A percentile compares a stretch with the other conserved stretches of the same genome.
Evolutionary conservation across 2,329 filamentous ascomycete species (phyloP).

Genomic region (Berkeleyomyces rouxiae): DNA sequence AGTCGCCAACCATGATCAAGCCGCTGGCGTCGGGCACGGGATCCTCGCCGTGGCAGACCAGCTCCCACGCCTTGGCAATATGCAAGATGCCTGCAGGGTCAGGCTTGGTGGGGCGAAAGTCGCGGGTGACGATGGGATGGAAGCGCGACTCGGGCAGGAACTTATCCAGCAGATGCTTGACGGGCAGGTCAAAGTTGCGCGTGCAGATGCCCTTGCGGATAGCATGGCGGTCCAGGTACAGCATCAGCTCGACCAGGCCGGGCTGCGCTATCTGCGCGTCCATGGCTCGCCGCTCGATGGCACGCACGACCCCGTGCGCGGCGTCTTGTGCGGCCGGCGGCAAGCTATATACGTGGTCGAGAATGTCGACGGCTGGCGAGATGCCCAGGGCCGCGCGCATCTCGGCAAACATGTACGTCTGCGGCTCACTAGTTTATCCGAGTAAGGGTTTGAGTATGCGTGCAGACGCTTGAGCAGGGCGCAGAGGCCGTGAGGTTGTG

Average conservation of each 20-base stretch:
- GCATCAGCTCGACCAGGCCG: conserved; percentile 62
- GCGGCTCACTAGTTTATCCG: conserved; percentile 48
- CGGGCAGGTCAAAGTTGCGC: conserved; percentile 75
- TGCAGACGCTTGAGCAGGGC: neutral
- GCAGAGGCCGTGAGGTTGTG: neutral
- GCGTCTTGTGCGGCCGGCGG: conserved; percentile 39
- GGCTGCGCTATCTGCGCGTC: conserved; percentile 61
- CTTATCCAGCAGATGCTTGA: conserved; percentile 55
- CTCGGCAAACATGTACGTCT: conserved; percentile 87
- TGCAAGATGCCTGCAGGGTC: conserved; percentile 75
- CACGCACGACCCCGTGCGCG: conserved; percentile 58
- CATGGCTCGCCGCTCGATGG: conserved; percentile 74
- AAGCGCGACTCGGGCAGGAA: conserved; percentile 57
- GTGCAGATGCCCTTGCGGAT: conserved; percentile 80
- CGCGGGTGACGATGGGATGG: conserved; percentile 65
- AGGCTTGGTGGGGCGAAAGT: conserved; percentile 71
- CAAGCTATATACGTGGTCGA: conserved; percentile 69
- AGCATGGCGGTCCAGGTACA: conserved; percentile 51
- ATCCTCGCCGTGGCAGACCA: conserved; percentile 23
- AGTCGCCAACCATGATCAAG: conserved; percentile 57
- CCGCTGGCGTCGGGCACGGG: conserved; percentile 26
- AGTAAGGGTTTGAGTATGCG: neutral
- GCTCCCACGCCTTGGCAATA: conserved; percentile 62
- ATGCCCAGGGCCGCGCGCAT: conserved; percentile 70
- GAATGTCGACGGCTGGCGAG: conserved; percentile 58